A percentile compares a stretch with the other conserved stretches of the same genome.
Conservation (phyloP, 768 basidiomycete species). For the Auriscalpium vulgare region DNA sequence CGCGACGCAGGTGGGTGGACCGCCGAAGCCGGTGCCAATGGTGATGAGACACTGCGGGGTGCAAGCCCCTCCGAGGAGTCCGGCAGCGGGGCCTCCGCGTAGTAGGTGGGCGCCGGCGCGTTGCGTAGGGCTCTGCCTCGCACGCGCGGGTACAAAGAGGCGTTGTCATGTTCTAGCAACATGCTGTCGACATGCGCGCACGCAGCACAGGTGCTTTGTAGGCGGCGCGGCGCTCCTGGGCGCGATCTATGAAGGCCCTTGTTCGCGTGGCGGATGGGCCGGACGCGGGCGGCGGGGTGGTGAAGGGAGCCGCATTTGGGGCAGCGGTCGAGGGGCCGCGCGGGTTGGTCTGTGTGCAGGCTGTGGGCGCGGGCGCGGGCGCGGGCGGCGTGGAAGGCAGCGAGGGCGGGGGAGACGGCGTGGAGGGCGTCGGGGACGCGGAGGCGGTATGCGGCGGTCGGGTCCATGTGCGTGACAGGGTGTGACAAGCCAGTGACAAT, state of each 20-base stretch:
- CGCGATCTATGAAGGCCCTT: slow-evolving; percentile 10
- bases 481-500: background rate
- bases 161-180: slow-evolving; percentile 13
- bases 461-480: background rate
- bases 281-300: slow-evolving; percentile 30
- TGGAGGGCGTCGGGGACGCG: slow-evolving; percentile 42
- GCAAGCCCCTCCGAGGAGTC: background rate
- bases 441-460: slow-evolving; percentile 36
- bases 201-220: slow-evolving; percentile 19
- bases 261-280: slow-evolving; percentile 26
- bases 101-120: background rate
- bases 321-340: slow-evolving; percentile 31
- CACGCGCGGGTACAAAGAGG: slow-evolving; percentile 13
- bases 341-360: slow-evolving; percentile 20
- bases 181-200: slow-evolving; percentile 23
- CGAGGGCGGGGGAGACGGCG: slow-evolving; percentile 44
- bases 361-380: slow-evolving; percentile 14
- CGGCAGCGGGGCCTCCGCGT: too few relatives aligned
- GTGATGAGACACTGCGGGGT: background rate
- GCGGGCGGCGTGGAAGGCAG: slow-evolving; percentile 52
- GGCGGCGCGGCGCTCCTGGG: slow-evolving; percentile 1
- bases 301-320: slow-evolving; percentile 45
- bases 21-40: background rate
- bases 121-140: background rate
- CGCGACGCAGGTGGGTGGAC: background rate